Conservation (phyloP, 1,139 yeast species). For the Protomyces inouyei region DNA sequence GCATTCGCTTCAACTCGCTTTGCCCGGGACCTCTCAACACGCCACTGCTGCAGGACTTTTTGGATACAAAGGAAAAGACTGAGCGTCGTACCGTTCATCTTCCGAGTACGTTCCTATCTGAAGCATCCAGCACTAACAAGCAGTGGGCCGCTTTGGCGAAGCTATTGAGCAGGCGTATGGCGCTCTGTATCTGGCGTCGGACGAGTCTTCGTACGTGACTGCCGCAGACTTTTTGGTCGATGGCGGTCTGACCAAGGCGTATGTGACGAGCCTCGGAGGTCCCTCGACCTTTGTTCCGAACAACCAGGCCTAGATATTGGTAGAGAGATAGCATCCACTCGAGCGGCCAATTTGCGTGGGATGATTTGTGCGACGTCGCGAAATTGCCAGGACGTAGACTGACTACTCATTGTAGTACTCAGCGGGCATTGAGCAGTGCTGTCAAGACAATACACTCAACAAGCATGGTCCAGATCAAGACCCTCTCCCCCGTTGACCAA, state of each 20-base stretch:
- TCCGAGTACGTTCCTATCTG: slow-evolving; percentile 3
- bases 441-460: too few species aligned
- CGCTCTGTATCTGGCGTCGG: slow-evolving; percentile 70
- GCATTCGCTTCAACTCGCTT: slow-evolving; percentile 63
- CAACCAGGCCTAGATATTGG: slow-evolving; percentile 9
- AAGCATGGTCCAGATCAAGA: slow-evolving; percentile 7
- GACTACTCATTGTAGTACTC: too few species aligned
- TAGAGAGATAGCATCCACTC: too few species aligned
- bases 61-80: slow-evolving; percentile 40
- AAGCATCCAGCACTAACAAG: neutral
- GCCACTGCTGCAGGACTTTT: slow-evolving; percentile 54
- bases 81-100: slow-evolving; percentile 50
- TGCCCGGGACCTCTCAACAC: slow-evolving; percentile 61
- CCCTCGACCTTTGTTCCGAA: slow-evolving; percentile 11
- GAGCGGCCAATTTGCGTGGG: too few species aligned
- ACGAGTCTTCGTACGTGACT: slow-evolving; percentile 73
- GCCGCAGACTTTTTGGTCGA: slow-evolving; percentile 81
- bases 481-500: slow-evolving; percentile 26
- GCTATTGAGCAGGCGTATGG: slow-evolving; percentile 79
- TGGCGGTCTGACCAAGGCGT: slow-evolving; percentile 53
- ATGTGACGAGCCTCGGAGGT: slow-evolving; percentile 17
- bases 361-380: too few species aligned
- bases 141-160: slow-evolving; percentile 45
- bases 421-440: too few species aligned
- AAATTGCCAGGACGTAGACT: too few species aligned